Base-by-base conservation (phyloP, 768 basidiomycete genomes). In the Mrakia gelida region DNA sequence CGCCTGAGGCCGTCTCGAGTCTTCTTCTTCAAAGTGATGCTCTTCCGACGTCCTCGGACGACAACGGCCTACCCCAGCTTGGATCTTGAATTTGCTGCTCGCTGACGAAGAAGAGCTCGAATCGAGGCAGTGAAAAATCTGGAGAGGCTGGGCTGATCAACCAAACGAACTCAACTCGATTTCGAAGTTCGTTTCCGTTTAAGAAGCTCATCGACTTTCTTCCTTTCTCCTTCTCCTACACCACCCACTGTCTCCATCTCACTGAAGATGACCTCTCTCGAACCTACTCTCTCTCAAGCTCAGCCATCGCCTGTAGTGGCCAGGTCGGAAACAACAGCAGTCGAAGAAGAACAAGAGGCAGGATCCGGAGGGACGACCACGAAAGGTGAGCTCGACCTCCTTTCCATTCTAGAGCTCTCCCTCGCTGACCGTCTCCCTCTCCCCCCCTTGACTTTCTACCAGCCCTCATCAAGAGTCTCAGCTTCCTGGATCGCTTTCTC, bases 401-500 rank as follows among this genome's bases (percentile, higher is more conserved):
- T 38, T 38, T 26, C 65, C 38, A n/a, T n/a, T 38, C 21, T n/a
- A n/a, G n/a, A n/a, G n/a, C 21, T 23, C 26, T n/a, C 67, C 23
- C 67, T n/a, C 21, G 38, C 41, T 34, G 67, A 41, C 34, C 11
- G 6, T 18, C 63, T 32, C 23, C n/a, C 7, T 28, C 13, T 11
- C 65, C 16, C 16, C 21, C 30, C 43, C 18, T n/a, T n/a, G n/a
- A n/a, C n/a, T 26, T 5, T n/a, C n/a, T 1, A 10, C 34, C 56
- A 73, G 72, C 72, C 7, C 79, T 84, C 10, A 80, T 84, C 59
- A 74, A 74, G 28, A 68, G 85, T 32, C 85, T 91, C 0, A 83
- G 87, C 59, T 82, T 88, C 38, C 83, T 89, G 3, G 91, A 92
- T 81, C 87, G 89, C 23, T 85, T 90, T 8, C 85, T 92, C 41